Base-by-base conservation (phyloP, 805 yeast genomes). In the Torulaspora quercuum region DNA sequence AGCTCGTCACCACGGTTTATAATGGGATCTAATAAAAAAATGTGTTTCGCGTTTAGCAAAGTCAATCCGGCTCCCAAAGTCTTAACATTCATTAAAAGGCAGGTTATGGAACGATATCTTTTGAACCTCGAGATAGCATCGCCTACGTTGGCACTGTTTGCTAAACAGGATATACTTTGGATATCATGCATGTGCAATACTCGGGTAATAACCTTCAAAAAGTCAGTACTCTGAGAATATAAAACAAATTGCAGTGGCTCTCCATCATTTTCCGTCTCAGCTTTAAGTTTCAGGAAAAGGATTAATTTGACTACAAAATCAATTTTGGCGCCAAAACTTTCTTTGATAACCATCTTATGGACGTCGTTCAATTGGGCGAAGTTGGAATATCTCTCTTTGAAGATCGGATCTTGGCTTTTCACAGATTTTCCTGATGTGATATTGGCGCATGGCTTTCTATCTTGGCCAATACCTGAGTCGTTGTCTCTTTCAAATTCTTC, bases 1-100 rank as follows among this genome's bases (percentile, higher is more conserved):
- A 86, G 57, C 50, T 92, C 97, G 31, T 88, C 68, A 2, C 95
- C 82, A 1, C 89, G 77, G 52, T 88, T 88, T 10, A 92, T 81
- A 39, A 92, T 68, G 1, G 98, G 97, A 62, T 92, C 98, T 58
- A 97, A 84, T 4, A 92, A 59, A 44, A 89, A 82, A 0, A 92
- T 90, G 57, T 92, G 96, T 2, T 84, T 82, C 0, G 98, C 97
- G 65, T 90, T 90, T 6, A 88, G 78, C 37, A 92, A 67, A 6
- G 95, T 92, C 45, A 92, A 66, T 0, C 98, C 98, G 9, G 96
- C 80, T 6, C 95, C 88, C 54, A 89, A 86, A 0, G 89, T 80
- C 46, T 78, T 80, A 0, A 95, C 90, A 60, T 87, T 86, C 46
- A 92, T 62, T 17, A 92, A 61, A 52, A 90, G 80, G 58, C 97